A percentile compares a stretch with the other conserved stretches of the same genome.
These are phyloP conservation scores for Borovskyia barvae DNA, from an alignment of 208 protist genomes.

Conservation along the genomic window DNA sequence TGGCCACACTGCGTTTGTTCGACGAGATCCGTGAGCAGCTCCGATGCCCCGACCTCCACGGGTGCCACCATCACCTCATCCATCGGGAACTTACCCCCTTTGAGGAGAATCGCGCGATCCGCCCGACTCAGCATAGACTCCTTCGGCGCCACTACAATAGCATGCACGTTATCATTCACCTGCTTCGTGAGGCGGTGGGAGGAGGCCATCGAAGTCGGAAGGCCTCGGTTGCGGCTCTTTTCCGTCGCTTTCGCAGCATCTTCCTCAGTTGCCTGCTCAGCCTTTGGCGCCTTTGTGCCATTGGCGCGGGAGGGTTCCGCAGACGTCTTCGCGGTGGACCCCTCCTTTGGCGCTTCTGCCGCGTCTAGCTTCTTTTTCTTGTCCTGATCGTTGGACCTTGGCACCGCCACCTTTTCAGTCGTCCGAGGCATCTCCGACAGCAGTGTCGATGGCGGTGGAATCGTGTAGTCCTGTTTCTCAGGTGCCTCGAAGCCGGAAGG, in stretches of 20 bases:
- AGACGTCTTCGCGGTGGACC: background rate
- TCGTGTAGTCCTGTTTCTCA: conserved; percentile 28
- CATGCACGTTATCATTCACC: conserved; percentile 40
- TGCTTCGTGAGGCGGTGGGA: conserved; percentile 37
- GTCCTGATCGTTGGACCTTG: background rate
- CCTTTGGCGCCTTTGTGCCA: conserved; percentile 4
- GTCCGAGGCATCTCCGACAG: conserved; percentile 9
- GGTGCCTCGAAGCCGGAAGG: conserved; percentile 14
- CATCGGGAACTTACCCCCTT: conserved; percentile 25
- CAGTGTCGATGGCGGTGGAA: conserved; percentile 24
- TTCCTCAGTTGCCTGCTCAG: background rate
- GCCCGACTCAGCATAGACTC: conserved; percentile 20
- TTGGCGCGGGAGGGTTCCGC: conserved; percentile 2
- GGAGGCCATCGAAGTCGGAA: conserved; percentile 15
- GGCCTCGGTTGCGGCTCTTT: background rate
- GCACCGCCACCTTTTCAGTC: background rate
- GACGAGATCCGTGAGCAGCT: conserved; percentile 39
- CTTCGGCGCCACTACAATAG: conserved; percentile 23
- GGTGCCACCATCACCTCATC: conserved; percentile 30
- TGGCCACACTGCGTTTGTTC: conserved; percentile 44
- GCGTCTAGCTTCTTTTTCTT: background rate
- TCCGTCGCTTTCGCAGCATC: conserved; percentile 4
- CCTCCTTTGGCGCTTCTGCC: background rate
- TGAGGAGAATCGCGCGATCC: conserved; percentile 24
- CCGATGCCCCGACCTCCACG: conserved; percentile 29